phyloP scores from a whole-genome alignment of 495 filamentous ascomycete genomes.

The Xylaria flabelliformis region DNA sequence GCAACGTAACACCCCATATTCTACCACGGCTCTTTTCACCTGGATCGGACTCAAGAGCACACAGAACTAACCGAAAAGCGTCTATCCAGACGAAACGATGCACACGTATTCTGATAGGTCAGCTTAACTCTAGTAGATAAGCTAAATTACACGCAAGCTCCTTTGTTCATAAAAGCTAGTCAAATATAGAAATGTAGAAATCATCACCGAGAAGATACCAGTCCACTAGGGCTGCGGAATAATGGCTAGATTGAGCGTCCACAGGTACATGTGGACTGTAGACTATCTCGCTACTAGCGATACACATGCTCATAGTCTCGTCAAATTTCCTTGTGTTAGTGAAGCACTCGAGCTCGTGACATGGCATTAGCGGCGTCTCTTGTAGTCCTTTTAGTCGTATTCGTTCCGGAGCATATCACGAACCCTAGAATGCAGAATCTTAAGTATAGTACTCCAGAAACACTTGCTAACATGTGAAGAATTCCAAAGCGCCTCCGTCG shows the following conservation, averaged over 20 bases:
- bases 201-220: not conserved
- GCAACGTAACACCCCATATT: not conserved
- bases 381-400: not conserved
- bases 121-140: not conserved
- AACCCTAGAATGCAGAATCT: not conserved
- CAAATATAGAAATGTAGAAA: not conserved
- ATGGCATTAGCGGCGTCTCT: not conserved
- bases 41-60: not conserved
- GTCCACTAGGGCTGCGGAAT: too few relatives aligned
- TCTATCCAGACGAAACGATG: not conserved
- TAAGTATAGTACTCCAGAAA: not conserved
- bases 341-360: not conserved
- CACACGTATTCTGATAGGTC: not conserved
- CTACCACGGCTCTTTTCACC: not conserved
- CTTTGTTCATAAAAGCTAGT: not conserved
- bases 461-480: not conserved
- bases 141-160: not conserved
- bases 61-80: not conserved
- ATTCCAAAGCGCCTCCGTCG: not conserved
- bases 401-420: not conserved
- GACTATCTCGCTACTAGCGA: not conserved
- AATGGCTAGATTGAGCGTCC: not conserved
- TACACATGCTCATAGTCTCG: not conserved
- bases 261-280: not conserved
- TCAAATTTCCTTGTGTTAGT: not conserved